Base-by-base conservation (phyloP, 2,329 filamentous ascomycete genomes). In the Boeremia exigua region DNA sequence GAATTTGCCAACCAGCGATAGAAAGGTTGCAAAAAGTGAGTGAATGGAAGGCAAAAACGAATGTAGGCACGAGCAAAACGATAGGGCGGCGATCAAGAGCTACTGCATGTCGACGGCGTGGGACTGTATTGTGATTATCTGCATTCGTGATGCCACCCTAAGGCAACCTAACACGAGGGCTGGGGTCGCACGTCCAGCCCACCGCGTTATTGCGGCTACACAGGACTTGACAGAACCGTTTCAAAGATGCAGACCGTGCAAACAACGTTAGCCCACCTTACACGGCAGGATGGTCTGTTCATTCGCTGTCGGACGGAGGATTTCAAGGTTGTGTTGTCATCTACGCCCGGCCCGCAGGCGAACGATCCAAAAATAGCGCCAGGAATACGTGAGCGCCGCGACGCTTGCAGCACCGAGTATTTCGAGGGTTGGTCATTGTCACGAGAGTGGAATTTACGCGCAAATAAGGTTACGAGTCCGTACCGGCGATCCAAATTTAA, bases 121-220 rank as follows among this genome's bases (percentile, higher is more conserved):
- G 60, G 63, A 67, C 59, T 61, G 38, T 38, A 58, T 61, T 48
- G 48, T 51, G 56, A 58, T 61, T 63, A 66, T 67, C 63, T 65
- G 62, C 57, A 67, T 45, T 54, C 50, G 50, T 51, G 49, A 59
- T 61, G 54, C 57, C 52, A 63, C 49, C 37, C 58, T 62, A 56
- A 58, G 56, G 48, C 46, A 60, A 32, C 43, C 51, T 50, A 42
- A 55, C 43, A 48, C 50, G 40, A 55, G 47, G 47, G 50, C 58
- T 58, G 58, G 58, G 54, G 62, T 59, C 48, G 61, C 65, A 58
- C 54, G 64, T 67, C 61, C 52, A 52, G 47, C 44, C 55, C 59
- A 60, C 60, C 59, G 58, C 60, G 48, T 48, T 45, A 51, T 57
- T 53, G 56, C 45, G 34, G 55, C 58, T 60, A 58, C 63, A 61